Conservation (phyloP, 345 rosid genomes). For the Draba incana region DNA sequence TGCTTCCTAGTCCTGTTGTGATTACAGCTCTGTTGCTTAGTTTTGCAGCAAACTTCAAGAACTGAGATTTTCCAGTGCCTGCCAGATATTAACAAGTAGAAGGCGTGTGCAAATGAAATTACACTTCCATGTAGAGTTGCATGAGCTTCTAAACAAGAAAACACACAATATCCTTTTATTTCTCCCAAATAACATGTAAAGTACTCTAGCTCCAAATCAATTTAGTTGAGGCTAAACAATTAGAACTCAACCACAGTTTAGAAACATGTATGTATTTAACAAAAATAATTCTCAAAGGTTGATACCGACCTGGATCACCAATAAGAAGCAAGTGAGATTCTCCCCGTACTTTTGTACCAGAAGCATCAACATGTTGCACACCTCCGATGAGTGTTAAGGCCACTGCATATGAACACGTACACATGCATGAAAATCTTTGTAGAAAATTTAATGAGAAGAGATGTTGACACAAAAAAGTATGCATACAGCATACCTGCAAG, state of each 20-base stretch:
- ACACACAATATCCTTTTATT: background rate
- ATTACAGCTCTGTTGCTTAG: constrained; percentile 90
- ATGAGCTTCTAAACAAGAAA: background rate
- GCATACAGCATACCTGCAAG: constrained; percentile 69
- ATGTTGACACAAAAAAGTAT: constrained; percentile 21
- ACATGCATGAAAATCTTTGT: constrained; percentile 6
- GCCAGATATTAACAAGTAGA: constrained; percentile 33
- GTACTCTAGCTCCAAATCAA: background rate
- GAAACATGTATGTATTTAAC: background rate
- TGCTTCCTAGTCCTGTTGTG: constrained; percentile 95
- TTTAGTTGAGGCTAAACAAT: background rate
- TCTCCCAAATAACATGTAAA: background rate
- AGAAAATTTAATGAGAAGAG: constrained; percentile 1
- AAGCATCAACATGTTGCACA: constrained; percentile 93
- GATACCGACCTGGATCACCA: constrained; percentile 85
- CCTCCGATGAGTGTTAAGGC: constrained; percentile 94
- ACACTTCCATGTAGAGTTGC: background rate
- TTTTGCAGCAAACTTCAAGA: constrained; percentile 95
- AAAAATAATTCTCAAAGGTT: constrained; percentile 6
- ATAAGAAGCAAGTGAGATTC: constrained; percentile 96
- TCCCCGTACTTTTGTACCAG: constrained; percentile 95
- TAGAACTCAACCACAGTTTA: background rate
- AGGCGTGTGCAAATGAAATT: background rate
- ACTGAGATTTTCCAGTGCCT: constrained; percentile 98
- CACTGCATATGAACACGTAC: constrained; percentile 51